phyloP scores from a whole-genome alignment of 371 early-diverging fungal species.

The Batkoa obscura region DNA sequence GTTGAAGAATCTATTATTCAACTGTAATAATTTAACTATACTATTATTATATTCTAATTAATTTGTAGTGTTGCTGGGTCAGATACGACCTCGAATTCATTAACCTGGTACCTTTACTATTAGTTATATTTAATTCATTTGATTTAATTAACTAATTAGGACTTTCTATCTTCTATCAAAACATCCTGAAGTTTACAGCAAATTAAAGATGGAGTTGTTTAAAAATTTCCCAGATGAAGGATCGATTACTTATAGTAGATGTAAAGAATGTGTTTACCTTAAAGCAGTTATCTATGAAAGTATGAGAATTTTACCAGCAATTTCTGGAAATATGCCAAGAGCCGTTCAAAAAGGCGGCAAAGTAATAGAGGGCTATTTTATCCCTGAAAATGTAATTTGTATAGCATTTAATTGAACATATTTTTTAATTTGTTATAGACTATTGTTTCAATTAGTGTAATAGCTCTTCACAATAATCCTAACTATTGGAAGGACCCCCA shows the following conservation, averaged over 20 bases:
- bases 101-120: background rate
- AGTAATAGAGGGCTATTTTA: constrained; percentile 9
- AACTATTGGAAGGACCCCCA: background rate
- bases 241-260: background rate
- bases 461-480: too few relatives aligned
- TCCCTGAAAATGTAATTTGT: constrained; percentile 7
- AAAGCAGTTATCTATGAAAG: constrained; percentile 3
- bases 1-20: background rate
- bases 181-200: background rate
- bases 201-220: background rate
- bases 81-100: background rate
- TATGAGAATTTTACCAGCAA: background rate
- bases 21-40: background rate
- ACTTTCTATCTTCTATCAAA: background rate
- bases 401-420: too few relatives aligned
- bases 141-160: background rate
- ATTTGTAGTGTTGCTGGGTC: background rate
- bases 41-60: background rate
- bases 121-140: background rate
- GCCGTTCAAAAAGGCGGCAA: constrained; percentile 11
- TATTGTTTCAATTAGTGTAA: too few relatives aligned
- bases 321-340: constrained; percentile 9
- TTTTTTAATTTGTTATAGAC: too few relatives aligned
- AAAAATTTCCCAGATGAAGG: background rate
- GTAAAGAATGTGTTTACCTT: background rate